Evolutionary conservation across 768 basidiomycete genomes (phyloP), one percentile per base, ranked within the genome.

Genomic region (Mrakia frigida): DNA sequence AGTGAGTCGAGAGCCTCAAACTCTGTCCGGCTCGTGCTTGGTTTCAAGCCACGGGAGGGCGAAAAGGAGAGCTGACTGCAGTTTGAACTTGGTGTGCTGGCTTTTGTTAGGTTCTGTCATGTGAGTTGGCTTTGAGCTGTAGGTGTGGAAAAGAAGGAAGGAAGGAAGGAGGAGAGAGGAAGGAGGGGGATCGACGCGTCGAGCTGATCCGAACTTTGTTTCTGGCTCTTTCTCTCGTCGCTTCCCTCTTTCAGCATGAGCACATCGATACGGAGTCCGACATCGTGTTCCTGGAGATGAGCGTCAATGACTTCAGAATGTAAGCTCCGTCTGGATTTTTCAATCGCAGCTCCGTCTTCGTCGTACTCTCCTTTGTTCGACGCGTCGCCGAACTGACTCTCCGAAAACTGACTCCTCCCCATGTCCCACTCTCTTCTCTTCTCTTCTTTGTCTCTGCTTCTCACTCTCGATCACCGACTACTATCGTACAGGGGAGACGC

Each of bases 291-390:
- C 35, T 70, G 6, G 69, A 70, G 69, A 43, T 70, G 41, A 23
- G 35, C 16, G 69, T 70, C 6, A 70, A 70, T 21, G 69, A 70
- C 25, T 70, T 70, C 69, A 13, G 69, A 25, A 70, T 70, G 69
- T 63, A 23, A n/a, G 61, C 37, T 25, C 1, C 46, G 46, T 21
- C 13, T 14, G 2, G 9, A 21, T 5, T 50, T 50, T 50, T 21
- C 46, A 16, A 14, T 50, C 46, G 46, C 46, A 50, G 46, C 16
- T n/a, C n/a, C n/a, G n/a, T 18, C 46, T 50, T 50, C 46, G 3
- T 53, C 52, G 21, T 16, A 3, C n/a, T 28, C n/a, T 28, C n/a
- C 43, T 46, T 18, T n/a, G 46, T 50, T 50, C 46, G 46, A 50
- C 46, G 46, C 46, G 46, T 21, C 46, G 46, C 46, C 2, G 46